phyloP scores from a whole-genome alignment of 805 yeast genomes.

The Starmerella floris region DNA sequence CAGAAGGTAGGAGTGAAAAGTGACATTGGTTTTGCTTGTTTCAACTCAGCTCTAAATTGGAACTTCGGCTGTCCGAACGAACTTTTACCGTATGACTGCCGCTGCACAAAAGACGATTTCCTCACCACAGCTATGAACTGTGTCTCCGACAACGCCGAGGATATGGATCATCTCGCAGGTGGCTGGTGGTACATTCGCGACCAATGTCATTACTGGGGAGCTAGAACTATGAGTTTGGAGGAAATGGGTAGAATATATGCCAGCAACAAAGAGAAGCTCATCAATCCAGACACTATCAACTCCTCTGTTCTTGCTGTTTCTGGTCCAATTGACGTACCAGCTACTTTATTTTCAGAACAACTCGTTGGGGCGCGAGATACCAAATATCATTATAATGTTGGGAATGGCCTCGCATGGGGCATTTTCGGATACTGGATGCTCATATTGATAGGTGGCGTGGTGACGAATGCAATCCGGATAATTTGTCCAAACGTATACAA shows the following conservation, averaged over 20 bases:
- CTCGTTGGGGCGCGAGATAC: constrained; percentile 21
- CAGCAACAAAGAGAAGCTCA: constrained; percentile 20
- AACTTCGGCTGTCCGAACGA: constrained; percentile 24
- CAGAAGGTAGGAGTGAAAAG: constrained; percentile 27
- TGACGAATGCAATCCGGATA: constrained; percentile 18
- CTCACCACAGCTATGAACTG: constrained; percentile 26
- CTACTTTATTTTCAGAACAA: constrained; percentile 12
- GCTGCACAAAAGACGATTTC: constrained; percentile 23
- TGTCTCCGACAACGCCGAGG: constrained; percentile 19
- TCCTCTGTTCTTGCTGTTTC: background rate
- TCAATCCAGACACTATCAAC: constrained; percentile 5
- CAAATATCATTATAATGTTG: constrained; percentile 23
- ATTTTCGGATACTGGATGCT: constrained; percentile 27
- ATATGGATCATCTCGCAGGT: constrained; percentile 18
- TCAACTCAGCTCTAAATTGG: constrained; percentile 25
- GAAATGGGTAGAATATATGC: constrained; percentile 24
- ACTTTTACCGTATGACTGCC: constrained; percentile 20
- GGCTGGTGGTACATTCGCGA: constrained; percentile 22
- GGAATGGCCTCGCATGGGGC: constrained; percentile 23
- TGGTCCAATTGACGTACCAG: constrained; percentile 18
- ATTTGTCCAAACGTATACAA: constrained; percentile 24
- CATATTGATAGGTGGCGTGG: constrained; percentile 18
- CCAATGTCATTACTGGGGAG: constrained; percentile 26
- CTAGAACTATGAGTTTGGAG: constrained; percentile 15
- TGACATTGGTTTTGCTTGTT: constrained; percentile 25